Evolutionary conservation across 306 rosid genomes (phyloP).

Genomic region (Pterocarpus santalinus): DNA sequence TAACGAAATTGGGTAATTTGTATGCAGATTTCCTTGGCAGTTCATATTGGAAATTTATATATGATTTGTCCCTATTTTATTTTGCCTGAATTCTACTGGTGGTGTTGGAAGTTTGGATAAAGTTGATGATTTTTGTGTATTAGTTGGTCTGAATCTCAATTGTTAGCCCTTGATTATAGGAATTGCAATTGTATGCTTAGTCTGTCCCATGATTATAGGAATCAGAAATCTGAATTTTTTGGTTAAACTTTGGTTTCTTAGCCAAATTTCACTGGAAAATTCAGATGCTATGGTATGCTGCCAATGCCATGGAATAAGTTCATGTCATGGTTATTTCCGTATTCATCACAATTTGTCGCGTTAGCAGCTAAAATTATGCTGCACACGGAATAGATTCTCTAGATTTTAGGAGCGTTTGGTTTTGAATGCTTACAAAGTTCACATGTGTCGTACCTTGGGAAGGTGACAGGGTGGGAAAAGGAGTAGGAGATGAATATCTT

Average conservation of each 20-base stretch:
- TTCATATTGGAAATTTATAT: not conserved
- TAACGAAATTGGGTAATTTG: not conserved
- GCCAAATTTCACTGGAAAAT: not conserved
- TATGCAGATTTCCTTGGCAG: not conserved
- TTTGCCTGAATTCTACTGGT: not conserved
- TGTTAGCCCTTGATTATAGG: not conserved
- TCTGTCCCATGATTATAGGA: not conserved
- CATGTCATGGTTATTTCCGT: not conserved
- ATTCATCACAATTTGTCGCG: not conserved
- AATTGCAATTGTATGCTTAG: not conserved
- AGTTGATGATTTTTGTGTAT: not conserved
- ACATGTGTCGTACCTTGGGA: not conserved
- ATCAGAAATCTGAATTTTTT: not conserved
- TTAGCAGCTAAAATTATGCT: not conserved
- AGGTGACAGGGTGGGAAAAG: constrained; percentile 8
- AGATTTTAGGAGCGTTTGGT: not conserved
- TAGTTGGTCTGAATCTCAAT: not conserved
- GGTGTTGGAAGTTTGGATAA: not conserved
- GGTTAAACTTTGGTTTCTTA: not conserved
- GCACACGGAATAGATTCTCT: not conserved
- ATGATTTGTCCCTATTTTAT: not conserved
- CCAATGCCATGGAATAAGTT: not conserved
- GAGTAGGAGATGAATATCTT: not conserved
- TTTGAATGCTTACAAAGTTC: not conserved
- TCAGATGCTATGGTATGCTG: not conserved